Conservation (phyloP, 2,329 filamentous ascomycete species). For the Chaetoscypha palmicola region DNA sequence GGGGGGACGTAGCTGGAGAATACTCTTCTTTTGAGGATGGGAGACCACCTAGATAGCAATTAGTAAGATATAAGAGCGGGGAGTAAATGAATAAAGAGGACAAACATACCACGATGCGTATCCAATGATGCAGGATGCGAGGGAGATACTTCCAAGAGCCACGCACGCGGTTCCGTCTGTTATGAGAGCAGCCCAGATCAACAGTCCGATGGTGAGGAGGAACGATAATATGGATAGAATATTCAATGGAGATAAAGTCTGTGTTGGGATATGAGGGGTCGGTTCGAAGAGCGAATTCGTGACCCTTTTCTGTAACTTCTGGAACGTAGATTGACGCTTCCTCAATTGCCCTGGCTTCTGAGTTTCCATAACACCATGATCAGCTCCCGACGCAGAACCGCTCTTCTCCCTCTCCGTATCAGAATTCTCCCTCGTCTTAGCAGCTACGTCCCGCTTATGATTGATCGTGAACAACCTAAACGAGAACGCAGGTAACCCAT, state of each 20-base stretch:
- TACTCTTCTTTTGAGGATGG: conserved; percentile 45
- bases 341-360: conserved; percentile 9
- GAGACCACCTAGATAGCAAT: too few relatives aligned
- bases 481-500: conserved; percentile 40
- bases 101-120: conserved; percentile 49
- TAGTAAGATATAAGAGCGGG: too few relatives aligned
- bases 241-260: conserved; percentile 45
- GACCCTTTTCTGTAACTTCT: conserved; percentile 14
- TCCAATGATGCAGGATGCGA: conserved; percentile 47
- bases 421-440: neutral
- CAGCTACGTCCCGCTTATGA: conserved; percentile 30
- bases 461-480: conserved; percentile 44
- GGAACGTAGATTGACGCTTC: conserved; percentile 13
- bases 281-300: conserved; percentile 23
- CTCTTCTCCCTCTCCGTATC: neutral
- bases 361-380: conserved; percentile 12
- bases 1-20: conserved; percentile 39
- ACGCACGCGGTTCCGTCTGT: conserved; percentile 45
- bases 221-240: conserved; percentile 46
- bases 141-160: conserved; percentile 45
- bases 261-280: conserved; percentile 43
- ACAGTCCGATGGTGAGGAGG: conserved; percentile 41
- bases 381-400: conserved; percentile 6
- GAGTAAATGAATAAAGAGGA: too few relatives aligned
- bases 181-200: conserved; percentile 37